Evolutionary conservation across 2,329 filamentous ascomycete species (phyloP), one percentile per base, ranked within the genome.

Genomic region (Metarhizium brunneum): DNA sequence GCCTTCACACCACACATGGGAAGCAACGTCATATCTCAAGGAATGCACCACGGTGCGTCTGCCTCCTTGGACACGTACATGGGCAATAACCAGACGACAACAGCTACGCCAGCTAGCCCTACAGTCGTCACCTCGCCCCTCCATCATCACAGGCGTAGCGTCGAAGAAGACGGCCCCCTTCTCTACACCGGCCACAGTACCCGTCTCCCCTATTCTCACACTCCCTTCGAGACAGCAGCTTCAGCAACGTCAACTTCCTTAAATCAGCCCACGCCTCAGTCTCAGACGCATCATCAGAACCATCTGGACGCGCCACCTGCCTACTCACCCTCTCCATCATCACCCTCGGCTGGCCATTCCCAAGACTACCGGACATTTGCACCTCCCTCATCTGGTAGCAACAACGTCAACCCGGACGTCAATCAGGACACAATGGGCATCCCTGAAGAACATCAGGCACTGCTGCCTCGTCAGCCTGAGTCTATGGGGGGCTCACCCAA

Each of bases 281-380:
- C 50, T n/a, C 50, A 25, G 53, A 49, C 58, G 29, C 56, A 53
- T 52, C 59, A 59, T 50, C 62, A 65, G 16, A 60, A 59, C n/a
- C 57, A 57, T 30, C 57, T 61, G 45, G 75, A 77, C 55, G 76
- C 77, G 6, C 78, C 78, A 10, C 78, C 78, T 6, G 78, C 78
- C 10, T 81, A 80, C 63, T 76, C 74, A 2, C 76, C 76, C 7
- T 74, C 71, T 14, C 66, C 63, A 16, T 67, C 69, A 25, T 72
- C 73, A 13, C 65, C 69, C 7, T 59, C 65, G 55, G 32, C 56
- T 35, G 32, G 32, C 50, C 29, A 36, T 14, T 52, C 55, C 10
- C 54, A 50, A 2, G 72, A 69, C 58, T 78, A 80, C 62, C 73
- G 69, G 57, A 79, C 77, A 7, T 77, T 80, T 62, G 57, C 64